Evolutionary conservation across 2,329 filamentous ascomycete species (phyloP), one percentile per base, ranked within the genome.

Genomic region (Microsporum audouinii): DNA sequence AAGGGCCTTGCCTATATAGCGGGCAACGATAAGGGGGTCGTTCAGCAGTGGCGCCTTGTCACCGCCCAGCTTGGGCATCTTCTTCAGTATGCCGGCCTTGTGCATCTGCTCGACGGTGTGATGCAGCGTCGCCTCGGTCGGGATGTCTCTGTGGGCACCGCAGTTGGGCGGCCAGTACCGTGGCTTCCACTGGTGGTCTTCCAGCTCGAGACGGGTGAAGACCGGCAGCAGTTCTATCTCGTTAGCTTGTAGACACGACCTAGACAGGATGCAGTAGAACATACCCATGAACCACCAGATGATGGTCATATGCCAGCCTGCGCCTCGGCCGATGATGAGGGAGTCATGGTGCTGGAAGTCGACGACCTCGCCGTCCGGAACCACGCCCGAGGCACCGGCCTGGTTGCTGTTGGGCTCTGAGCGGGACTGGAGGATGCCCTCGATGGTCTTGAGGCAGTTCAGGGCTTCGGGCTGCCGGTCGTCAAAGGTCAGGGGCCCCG

Each of bases 201-300:
- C 70, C 27, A 73, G 68, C 60, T 75, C 72, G 14, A 73, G 69
- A 10, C 72, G 69, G 7, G 68, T 71, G 60, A 73, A 72, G 47
- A 74, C 61, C 2, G 72, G 72, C 36, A 75, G 67, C 33, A 71
- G 63, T 65, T 75, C 72, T 73, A 58, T 33, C 45, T 59, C 17
- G 36, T 33, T 27, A 34, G 34, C 7, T 10, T n/a, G n/a, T 34
- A 36, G 7, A 55, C 14, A 23, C 43, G 5, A 17, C 17, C 17
- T 17, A 36, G 14, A 17, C 3, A 53, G 14, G 6, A 55, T 0
- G 6, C 17, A 17, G 12, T 29, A 27, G 53, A 56, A 59, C 66
- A 39, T 63, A 70, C 70, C 68, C 27, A 72, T 61, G 49, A 73
- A 66, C 69, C 71, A 72, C 73, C 72, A 75, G 27, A 69, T 61